Evolutionary conservation across 2,329 filamentous ascomycete species (phyloP).

Genomic region (Incumbomyces lentus): DNA sequence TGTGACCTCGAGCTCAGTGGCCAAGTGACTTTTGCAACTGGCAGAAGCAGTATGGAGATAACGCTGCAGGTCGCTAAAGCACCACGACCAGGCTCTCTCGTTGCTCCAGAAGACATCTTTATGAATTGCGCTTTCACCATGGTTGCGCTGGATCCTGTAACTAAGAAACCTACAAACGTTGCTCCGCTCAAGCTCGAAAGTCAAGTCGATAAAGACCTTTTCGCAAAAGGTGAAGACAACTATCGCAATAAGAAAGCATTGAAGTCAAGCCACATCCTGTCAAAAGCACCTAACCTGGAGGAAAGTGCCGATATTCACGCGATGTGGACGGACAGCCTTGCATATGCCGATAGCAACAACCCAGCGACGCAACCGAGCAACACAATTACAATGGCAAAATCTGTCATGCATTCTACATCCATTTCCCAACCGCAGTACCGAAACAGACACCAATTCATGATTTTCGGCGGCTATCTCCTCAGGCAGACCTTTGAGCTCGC

Average conservation of each 20-base stretch:
- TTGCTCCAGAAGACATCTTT: conserved; percentile 50
- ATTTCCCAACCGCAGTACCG: conserved; percentile 69
- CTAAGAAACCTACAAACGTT: conserved; percentile 55
- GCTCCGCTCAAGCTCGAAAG: conserved; percentile 53
- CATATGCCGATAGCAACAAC: conserved; percentile 51
- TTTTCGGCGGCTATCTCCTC: conserved; percentile 65
- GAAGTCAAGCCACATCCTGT: conserved; percentile 49
- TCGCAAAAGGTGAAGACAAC: conserved; percentile 53
- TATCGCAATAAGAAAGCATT: conserved; percentile 57
- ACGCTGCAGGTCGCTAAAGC: conserved; percentile 64
- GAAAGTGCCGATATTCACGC: conserved; percentile 63
- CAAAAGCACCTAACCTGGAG: conserved; percentile 58
- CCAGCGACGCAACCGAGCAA: conserved; percentile 46
- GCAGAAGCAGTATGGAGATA: conserved; percentile 62
- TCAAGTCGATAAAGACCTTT: conserved; percentile 54
- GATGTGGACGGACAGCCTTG: conserved; percentile 60
- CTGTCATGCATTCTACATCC: conserved; percentile 53
- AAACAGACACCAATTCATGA: conserved; percentile 60
- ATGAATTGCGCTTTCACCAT: conserved; percentile 69
- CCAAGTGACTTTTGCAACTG: conserved; percentile 60
- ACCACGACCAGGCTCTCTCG: conserved; percentile 43
- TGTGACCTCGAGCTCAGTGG: conserved; percentile 67
- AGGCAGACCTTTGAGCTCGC: conserved; percentile 68
- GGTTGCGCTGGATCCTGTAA: conserved; percentile 60
- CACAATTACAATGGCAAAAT: conserved; percentile 52